These are phyloP conservation scores for Apiospora koreana DNA, from an alignment of 2,329 filamentous ascomycete genomes.

Conservation along the genomic window DNA sequence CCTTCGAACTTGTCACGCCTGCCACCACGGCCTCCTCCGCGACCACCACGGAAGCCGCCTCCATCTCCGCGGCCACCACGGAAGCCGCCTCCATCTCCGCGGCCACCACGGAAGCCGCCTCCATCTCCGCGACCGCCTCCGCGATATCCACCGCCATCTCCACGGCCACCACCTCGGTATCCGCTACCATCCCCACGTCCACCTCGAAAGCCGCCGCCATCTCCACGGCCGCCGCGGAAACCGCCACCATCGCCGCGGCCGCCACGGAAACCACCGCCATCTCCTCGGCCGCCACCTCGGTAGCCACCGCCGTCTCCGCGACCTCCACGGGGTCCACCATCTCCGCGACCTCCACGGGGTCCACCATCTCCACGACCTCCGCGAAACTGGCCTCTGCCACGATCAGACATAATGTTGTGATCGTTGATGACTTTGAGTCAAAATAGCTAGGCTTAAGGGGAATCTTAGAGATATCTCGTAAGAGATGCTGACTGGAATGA, in stretches of 20 bases:
- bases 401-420: neutral
- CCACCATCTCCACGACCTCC: conserved; percentile 12
- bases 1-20: conserved; percentile 25
- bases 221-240: conserved; percentile 13
- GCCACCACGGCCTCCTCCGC: conserved; percentile 22
- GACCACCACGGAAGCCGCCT: conserved; percentile 18
- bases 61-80: conserved; percentile 20
- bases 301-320: conserved; percentile 9
- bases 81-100: conserved; percentile 24
- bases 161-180: conserved; percentile 21
- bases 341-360: neutral
- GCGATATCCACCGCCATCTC: conserved; percentile 24
- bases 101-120: conserved; percentile 17
- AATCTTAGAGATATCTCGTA: neutral
- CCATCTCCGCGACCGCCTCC: conserved; percentile 21
- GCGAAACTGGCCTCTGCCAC: neutral
- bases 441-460: conserved; percentile 1
- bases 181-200: conserved; percentile 24
- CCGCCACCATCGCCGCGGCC: conserved; percentile 12
- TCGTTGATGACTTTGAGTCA: neutral
- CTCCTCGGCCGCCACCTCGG: conserved; percentile 4
- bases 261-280: conserved; percentile 9
- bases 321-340: neutral
- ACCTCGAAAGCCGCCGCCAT: conserved; percentile 17
- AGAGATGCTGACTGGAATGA: neutral